Base-by-base conservation (phyloP, 306 rosid species). In the Trifolium fragiferum region DNA sequence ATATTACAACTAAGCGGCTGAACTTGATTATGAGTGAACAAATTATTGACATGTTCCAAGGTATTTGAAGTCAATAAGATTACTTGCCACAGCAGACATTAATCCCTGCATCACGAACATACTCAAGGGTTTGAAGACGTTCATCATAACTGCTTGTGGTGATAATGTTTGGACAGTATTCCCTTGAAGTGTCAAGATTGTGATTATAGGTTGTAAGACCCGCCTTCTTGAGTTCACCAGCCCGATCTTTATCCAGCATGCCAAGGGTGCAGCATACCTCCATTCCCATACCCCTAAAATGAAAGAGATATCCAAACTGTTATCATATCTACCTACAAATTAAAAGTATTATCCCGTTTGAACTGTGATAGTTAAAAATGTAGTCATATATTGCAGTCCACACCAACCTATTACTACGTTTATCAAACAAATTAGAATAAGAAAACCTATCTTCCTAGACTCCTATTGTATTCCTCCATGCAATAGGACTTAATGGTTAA, bases 251-350 rank as follows among this genome's bases (percentile, higher is more conserved):
- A 90, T 94, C 98, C 51, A 94, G 72, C 98, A 94, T 94, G 71
- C 98, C 98, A 82, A 94, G 85, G 68, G 98, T 94, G 87, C 98
- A 94, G 87, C 98, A 94, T 14, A 94, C 98, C 83, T 94, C 97
- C 98, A 91, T 91, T 70, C 96, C 98, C 96, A 94, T 88, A 8
- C 58, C 85, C 91, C 98, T 94, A 77, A 57, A 72, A 80, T 23
- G 66, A 62, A 35, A 66, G 38, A 79, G 71, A 77, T 16, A 66
- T 27, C 46, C 18, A 41, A 46, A 66, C 23, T 11, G 49, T 78
- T 59, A 76, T 63, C 1, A 78, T 57, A 44, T 61, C 6, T n/a
- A 64, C 40, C 0, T 21, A 21, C 5, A 21, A 46, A 64, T 46
- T 53, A 16, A 75, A 13, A 4, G 49, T 18, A 32, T 23, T 18